A percentile compares a stretch with the other conserved stretches of the same genome.
These are phyloP conservation scores for Bondarzewia mesenterica DNA, from an alignment of 1,284 basidiomycete species.

Conservation along the genomic window DNA sequence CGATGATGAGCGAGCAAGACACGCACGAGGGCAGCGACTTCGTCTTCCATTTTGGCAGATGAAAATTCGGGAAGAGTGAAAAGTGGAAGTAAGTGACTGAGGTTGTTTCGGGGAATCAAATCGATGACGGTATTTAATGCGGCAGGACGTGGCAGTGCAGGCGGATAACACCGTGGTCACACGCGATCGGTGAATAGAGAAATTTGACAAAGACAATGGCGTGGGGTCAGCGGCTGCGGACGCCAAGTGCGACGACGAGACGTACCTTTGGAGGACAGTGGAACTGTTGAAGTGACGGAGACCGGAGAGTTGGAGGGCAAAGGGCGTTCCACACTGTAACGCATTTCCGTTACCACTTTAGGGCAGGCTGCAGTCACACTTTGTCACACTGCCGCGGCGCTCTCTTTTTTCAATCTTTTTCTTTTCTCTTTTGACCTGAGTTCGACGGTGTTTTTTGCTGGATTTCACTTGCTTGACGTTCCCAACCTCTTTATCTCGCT, in stretches of 20 bases:
- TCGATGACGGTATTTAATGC: background rate
- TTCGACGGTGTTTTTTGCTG: too few relatives aligned
- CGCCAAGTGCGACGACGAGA: background rate
- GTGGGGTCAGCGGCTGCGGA: background rate
- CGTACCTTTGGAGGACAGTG: background rate
- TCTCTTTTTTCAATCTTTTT: background rate
- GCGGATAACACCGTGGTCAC: background rate
- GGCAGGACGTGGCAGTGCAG: background rate
- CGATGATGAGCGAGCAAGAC: background rate
- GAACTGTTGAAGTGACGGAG: background rate
- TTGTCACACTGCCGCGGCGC: background rate
- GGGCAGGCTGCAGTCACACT: background rate
- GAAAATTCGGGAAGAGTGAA: conserved; percentile 2
- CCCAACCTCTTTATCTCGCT: too few relatives aligned
- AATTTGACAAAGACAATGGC: too few relatives aligned
- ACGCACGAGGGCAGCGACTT: conserved; percentile 40
- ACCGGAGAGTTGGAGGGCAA: background rate
- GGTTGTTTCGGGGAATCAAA: background rate
- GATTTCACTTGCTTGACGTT: too few relatives aligned
- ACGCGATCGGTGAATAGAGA: background rate
- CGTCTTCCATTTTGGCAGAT: conserved; percentile 32
- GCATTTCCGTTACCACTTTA: background rate
- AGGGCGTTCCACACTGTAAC: background rate
- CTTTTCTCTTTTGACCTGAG: too few relatives aligned
- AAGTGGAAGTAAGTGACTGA: background rate